phyloP scores from a whole-genome alignment of 1,284 basidiomycete species.

The Sutorius eximius region DNA sequence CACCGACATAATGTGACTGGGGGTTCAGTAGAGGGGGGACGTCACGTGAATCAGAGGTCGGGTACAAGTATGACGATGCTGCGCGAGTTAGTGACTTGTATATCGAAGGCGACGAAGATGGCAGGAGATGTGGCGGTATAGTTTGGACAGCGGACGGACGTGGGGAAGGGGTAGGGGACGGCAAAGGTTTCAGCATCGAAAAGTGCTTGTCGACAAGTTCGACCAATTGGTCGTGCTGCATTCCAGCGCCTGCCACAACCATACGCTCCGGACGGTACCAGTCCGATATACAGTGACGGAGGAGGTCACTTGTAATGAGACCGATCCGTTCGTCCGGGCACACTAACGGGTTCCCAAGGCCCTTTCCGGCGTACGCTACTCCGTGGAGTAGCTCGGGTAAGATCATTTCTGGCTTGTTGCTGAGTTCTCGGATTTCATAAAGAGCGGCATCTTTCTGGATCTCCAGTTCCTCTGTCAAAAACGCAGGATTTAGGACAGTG shows the following conservation, averaged over 20 bases:
- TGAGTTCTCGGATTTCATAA: slow-evolving; percentile 93
- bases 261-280: slow-evolving; percentile 95
- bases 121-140: slow-evolving; percentile 53
- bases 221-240: slow-evolving; percentile 87
- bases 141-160: slow-evolving; percentile 38
- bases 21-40: slow-evolving; percentile 34
- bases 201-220: slow-evolving; percentile 85
- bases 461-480: slow-evolving; percentile 79
- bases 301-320: slow-evolving; percentile 61
- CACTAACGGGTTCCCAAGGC: slow-evolving; percentile 86
- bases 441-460: slow-evolving; percentile 84
- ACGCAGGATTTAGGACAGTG: slow-evolving; percentile 81
- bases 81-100: slow-evolving; percentile 70
- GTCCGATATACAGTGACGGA: slow-evolving; percentile 70
- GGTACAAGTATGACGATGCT: slow-evolving; percentile 70
- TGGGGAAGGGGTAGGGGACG: slow-evolving; percentile 34
- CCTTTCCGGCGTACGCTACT: slow-evolving; percentile 79
- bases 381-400: slow-evolving; percentile 91
- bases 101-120: slow-evolving; percentile 52
- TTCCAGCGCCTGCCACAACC: slow-evolving; percentile 92
- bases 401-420: slow-evolving; percentile 90
- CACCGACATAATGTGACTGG: slow-evolving; percentile 82
- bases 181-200: slow-evolving; percentile 59
- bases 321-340: slow-evolving; percentile 86
- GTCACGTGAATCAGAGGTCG: slow-evolving; percentile 38